These are phyloP conservation scores for Kwoniella newhampshirensis DNA, from an alignment of 768 basidiomycete species.

Conservation along the genomic window DNA sequence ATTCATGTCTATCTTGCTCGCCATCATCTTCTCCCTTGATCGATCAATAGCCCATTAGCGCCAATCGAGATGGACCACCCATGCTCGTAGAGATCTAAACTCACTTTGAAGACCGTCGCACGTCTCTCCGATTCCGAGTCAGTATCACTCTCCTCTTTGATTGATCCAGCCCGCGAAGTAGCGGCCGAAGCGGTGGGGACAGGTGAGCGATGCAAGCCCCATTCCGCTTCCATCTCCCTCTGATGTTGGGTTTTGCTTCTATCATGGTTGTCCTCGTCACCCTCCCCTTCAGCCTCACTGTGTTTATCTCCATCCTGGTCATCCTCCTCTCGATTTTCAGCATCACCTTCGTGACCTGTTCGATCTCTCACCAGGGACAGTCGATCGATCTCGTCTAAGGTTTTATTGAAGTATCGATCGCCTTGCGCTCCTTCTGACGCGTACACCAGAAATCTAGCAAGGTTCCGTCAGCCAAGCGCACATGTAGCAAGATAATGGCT, in stretches of 20 bases:
- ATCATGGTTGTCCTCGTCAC: slow-evolving; percentile 54
- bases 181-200: background rate
- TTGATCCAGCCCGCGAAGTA: slow-evolving; percentile 8
- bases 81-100: background rate
- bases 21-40: slow-evolving; percentile 21
- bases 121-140: slow-evolving; percentile 12
- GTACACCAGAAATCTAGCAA: slow-evolving; percentile 36
- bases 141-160: slow-evolving; percentile 28
- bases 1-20: slow-evolving; percentile 17
- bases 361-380: slow-evolving; percentile 32
- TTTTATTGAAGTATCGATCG: slow-evolving; percentile 35
- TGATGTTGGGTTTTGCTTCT: slow-evolving; percentile 20
- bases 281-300: slow-evolving; percentile 57
- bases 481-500: background rate
- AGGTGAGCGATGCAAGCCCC: slow-evolving; percentile 33
- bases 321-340: slow-evolving; percentile 13
- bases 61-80: too few species aligned
- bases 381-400: slow-evolving; percentile 40
- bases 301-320: slow-evolving; percentile 54
- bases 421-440: slow-evolving; percentile 45
- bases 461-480: background rate
- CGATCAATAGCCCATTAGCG: background rate
- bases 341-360: slow-evolving; percentile 16
- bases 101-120: slow-evolving; percentile 3
- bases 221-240: slow-evolving; percentile 31